Evolutionary conservation across 1,284 basidiomycete species (phyloP).

Genomic region (Puccinia coronata): DNA sequence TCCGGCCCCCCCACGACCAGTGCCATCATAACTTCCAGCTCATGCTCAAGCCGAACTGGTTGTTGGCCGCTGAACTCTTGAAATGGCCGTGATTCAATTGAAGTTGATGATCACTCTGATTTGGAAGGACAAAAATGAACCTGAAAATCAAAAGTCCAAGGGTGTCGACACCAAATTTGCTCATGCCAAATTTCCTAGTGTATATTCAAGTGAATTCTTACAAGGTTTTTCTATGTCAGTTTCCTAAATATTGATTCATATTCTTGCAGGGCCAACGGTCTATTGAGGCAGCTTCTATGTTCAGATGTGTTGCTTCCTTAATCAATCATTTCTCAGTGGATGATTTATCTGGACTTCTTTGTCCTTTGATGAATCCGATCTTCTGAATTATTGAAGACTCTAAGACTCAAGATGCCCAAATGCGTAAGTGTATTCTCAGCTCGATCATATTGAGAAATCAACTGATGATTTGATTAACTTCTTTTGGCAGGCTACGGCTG

Average conservation of each 20-base stretch:
- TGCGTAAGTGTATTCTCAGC: constrained; percentile 66
- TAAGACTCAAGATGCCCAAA: constrained; percentile 71
- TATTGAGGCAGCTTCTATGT: constrained; percentile 73
- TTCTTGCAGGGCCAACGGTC: constrained; percentile 68
- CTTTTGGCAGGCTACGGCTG: too few species aligned
- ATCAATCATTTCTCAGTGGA: constrained; percentile 68
- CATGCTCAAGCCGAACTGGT: too few species aligned
- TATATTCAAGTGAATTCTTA: constrained; percentile 51
- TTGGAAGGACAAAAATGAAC: constrained; percentile 57
- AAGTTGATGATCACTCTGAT: constrained; percentile 22
- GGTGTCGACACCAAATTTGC: constrained; percentile 63
- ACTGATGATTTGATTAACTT: too few species aligned
- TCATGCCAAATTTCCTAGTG: constrained; percentile 64
- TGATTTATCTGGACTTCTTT: constrained; percentile 70
- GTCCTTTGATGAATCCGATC: constrained; percentile 81
- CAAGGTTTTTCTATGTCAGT: not conserved
- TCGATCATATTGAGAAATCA: not conserved
- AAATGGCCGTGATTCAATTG: too few species aligned
- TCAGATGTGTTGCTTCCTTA: constrained; percentile 95
- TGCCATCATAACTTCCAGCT: too few species aligned
- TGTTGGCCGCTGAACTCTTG: too few species aligned
- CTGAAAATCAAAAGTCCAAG: constrained; percentile 54
- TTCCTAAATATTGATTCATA: constrained; percentile 11
- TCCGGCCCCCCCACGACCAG: too few species aligned
- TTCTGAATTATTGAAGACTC: constrained; percentile 86